phyloP scores from a whole-genome alignment of 148 eudicot species.

The Hydrangea macrophylla region DNA sequence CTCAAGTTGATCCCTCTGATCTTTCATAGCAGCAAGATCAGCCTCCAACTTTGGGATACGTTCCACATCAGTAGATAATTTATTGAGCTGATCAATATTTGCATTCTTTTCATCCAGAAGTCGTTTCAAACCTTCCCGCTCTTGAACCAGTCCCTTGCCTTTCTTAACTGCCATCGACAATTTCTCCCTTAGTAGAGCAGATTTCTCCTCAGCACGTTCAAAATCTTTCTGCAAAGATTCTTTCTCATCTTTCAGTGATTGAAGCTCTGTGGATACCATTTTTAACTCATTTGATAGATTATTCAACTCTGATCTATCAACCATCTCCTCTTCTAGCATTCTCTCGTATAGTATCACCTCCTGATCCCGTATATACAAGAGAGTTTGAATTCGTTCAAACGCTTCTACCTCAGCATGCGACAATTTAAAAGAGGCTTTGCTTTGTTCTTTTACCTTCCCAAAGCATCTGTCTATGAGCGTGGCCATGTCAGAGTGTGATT shows the following conservation, averaged over 20 bases:
- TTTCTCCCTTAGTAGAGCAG: slow-evolving; percentile 70
- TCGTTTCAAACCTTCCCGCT: slow-evolving; percentile 76
- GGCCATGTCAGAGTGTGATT: slow-evolving; percentile 30
- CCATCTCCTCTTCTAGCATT: slow-evolving; percentile 53
- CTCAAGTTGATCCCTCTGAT: slow-evolving; percentile 60
- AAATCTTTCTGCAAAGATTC: slow-evolving; percentile 55
- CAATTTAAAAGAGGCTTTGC: slow-evolving; percentile 28
- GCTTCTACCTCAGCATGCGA: slow-evolving; percentile 37
- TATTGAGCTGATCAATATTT: slow-evolving; percentile 59
- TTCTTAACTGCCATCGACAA: slow-evolving; percentile 94
- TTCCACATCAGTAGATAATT: slow-evolving; percentile 53
- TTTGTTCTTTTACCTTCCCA: slow-evolving; percentile 42
- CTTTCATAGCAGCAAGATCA: slow-evolving; percentile 50
- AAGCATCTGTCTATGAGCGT: slow-evolving; percentile 53
- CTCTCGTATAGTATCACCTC: slow-evolving; percentile 51
- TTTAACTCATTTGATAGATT: slow-evolving; percentile 40
- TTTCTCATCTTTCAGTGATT: slow-evolving; percentile 54
- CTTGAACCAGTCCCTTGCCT: slow-evolving; percentile 97
- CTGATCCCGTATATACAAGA: slow-evolving; percentile 55
- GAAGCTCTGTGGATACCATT: slow-evolving; percentile 45
- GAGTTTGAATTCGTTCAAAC: slow-evolving; percentile 53
- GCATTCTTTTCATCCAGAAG: slow-evolving; percentile 65
- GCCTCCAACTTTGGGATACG: slow-evolving; percentile 58
- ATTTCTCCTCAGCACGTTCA: slow-evolving; percentile 76
- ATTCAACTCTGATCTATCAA: slow-evolving; percentile 41